Percentiles rank a stretch among this genome's conserved stretches.
Evolutionary conservation across 371 early-diverging fungal genomes (phyloP).

Genomic region (Smittium culicis): DNA sequence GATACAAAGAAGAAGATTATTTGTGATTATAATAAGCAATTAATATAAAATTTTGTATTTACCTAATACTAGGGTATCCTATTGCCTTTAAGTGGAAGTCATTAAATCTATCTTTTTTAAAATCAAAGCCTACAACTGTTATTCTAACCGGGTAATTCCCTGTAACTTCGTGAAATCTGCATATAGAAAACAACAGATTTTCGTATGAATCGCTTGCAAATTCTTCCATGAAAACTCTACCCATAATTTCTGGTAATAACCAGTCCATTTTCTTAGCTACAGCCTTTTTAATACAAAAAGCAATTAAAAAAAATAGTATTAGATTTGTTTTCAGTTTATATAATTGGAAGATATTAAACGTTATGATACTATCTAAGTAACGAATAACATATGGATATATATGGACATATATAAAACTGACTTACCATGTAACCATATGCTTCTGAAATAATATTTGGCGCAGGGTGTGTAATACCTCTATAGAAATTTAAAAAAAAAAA

Average conservation of each 20-base stretch:
- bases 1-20: not conserved
- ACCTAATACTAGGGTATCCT: slow-evolving; percentile 24
- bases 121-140: slow-evolving; percentile 34
- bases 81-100: slow-evolving; percentile 29
- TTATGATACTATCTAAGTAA: too few species aligned
- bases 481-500: not conserved
- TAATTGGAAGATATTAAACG: too few species aligned
- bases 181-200: slow-evolving; percentile 34
- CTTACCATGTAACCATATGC: slow-evolving; percentile 33
- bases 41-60: not conserved
- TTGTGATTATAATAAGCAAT: not conserved
- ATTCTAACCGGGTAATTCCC: slow-evolving; percentile 33
- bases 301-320: too few species aligned
- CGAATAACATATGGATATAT: not conserved
- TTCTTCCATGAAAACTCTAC: slow-evolving; percentile 33
- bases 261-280: slow-evolving; percentile 29
- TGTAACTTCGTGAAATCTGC: slow-evolving; percentile 34
- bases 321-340: too few species aligned
- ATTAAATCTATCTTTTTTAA: slow-evolving; percentile 29
- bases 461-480: slow-evolving; percentile 19
- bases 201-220: slow-evolving; percentile 36
- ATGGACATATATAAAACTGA: not conserved
- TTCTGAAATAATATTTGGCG: slow-evolving; percentile 29
- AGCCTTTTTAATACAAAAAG: too few species aligned
- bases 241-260: slow-evolving; percentile 22